These are phyloP conservation scores for Rhodocollybia butyracea DNA, from an alignment of 768 basidiomycete species.

Conservation along the genomic window DNA sequence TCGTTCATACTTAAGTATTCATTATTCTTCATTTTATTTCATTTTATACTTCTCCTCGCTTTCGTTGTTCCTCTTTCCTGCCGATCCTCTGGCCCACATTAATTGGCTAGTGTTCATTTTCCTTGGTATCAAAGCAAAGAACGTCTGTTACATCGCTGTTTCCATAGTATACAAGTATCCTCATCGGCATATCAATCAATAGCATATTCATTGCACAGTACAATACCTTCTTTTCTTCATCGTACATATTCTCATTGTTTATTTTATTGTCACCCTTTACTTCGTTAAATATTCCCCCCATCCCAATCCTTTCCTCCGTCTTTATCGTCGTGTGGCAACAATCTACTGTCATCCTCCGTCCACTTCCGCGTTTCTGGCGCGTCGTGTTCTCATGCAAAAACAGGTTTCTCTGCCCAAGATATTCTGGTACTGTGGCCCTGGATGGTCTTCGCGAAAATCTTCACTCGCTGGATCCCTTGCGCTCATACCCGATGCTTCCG, in stretches of 20 bases:
- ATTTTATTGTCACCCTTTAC: slow-evolving; percentile 19
- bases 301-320: slow-evolving; percentile 9
- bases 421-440: slow-evolving; percentile 1
- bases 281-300: slow-evolving; percentile 16
- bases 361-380: neutral
- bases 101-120: slow-evolving; percentile 4
- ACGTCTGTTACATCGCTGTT: slow-evolving; percentile 9
- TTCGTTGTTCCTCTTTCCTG: slow-evolving; percentile 23
- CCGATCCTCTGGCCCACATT: slow-evolving; percentile 11
- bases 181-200: slow-evolving; percentile 8
- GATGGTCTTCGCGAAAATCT: slow-evolving; percentile 4
- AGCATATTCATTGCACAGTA: slow-evolving; percentile 7
- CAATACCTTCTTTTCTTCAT: slow-evolving; percentile 5
- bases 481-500: neutral
- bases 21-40: slow-evolving; percentile 85
- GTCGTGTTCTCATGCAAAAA: neutral
- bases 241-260: slow-evolving; percentile 8
- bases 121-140: slow-evolving; percentile 9
- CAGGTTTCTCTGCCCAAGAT: neutral
- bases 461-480: slow-evolving; percentile 6
- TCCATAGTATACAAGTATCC: slow-evolving; percentile 8
- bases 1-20: slow-evolving; percentile 57
- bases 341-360: slow-evolving; percentile 5
- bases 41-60: slow-evolving; percentile 29
- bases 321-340: slow-evolving; percentile 9